Percentiles rank a stretch among this genome's conserved stretches.
Conservation (phyloP, 208 protist genomes). For the Naegleria fowleri region DNA sequence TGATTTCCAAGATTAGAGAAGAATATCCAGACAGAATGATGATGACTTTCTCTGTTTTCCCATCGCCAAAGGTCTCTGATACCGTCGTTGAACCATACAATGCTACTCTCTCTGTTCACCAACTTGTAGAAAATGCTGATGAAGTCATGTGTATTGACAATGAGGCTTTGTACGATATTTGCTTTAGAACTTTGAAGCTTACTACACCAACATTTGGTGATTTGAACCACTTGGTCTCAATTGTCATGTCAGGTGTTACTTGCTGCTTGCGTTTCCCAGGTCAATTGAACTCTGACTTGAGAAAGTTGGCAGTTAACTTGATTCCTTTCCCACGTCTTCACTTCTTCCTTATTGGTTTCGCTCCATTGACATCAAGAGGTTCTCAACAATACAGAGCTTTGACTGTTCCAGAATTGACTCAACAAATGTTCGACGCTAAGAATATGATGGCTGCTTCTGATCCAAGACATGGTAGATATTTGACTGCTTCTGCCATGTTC, state of each 20-base stretch:
- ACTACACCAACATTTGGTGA: constrained; percentile 65
- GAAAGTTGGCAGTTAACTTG: constrained; percentile 94
- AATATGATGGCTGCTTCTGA: constrained; percentile 95
- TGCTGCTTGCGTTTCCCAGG: constrained; percentile 93
- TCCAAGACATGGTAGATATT: constrained; percentile 68
- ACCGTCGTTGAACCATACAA: constrained; percentile 66
- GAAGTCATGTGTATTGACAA: constrained; percentile 67
- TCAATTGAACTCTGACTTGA: constrained; percentile 90
- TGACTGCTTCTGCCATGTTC: constrained; percentile 67
- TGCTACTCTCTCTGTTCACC: constrained; percentile 56
- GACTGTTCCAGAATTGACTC: constrained; percentile 87
- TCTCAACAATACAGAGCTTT: constrained; percentile 74
- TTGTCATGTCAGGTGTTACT: constrained; percentile 82
- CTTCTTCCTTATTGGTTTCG: constrained; percentile 85
- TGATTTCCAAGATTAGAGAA: constrained; percentile 94
- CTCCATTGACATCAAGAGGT: constrained; percentile 68
- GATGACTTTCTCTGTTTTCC: constrained; percentile 96
- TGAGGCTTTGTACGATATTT: constrained; percentile 70
- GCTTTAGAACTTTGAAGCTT: constrained; percentile 61
- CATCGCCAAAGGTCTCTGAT: constrained; percentile 93
- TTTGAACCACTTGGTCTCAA: constrained; percentile 89
- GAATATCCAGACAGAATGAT: constrained; percentile 97
- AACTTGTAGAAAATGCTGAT: constrained; percentile 62
- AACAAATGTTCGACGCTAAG: constrained; percentile 95
- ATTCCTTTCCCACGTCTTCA: constrained; percentile 96